Evolutionary conservation across 306 rosid species (phyloP).

Genomic region (Prunus mira): DNA sequence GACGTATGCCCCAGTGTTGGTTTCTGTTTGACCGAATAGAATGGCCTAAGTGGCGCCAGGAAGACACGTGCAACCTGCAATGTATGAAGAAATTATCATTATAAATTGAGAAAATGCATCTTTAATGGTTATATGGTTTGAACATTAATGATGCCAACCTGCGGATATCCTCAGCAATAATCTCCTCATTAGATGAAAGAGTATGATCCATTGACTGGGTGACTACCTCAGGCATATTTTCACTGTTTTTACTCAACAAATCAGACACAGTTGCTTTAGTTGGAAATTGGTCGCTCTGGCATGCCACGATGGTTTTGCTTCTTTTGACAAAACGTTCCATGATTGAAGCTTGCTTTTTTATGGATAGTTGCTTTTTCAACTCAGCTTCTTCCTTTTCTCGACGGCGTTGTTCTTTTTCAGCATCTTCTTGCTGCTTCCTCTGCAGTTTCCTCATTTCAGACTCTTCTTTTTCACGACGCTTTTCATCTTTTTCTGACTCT

Average conservation of each 20-base stretch:
- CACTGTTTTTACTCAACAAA: slow-evolving; percentile 30
- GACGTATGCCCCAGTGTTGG: slow-evolving; percentile 79
- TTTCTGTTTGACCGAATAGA: slow-evolving; percentile 52
- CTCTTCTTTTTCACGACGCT: slow-evolving; percentile 44
- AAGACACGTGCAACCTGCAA: slow-evolving; percentile 65
- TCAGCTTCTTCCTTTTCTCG: slow-evolving; percentile 79
- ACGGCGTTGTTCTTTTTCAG: slow-evolving; percentile 70
- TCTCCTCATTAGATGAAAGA: slow-evolving; percentile 45
- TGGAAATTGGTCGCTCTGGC: slow-evolving; percentile 36
- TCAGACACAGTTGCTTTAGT: slow-evolving; percentile 33
- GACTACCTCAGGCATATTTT: slow-evolving; percentile 40
- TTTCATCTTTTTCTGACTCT: slow-evolving; percentile 54
- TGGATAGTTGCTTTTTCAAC: slow-evolving; percentile 51
- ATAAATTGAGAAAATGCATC: slow-evolving; percentile 2
- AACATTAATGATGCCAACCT: slow-evolving; percentile 37
- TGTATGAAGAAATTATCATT: slow-evolving; percentile 1
- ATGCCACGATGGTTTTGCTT: slow-evolving; percentile 40
- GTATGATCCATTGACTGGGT: slow-evolving; percentile 68
- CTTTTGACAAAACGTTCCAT: slow-evolving; percentile 91
- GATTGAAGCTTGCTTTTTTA: slow-evolving; percentile 75
- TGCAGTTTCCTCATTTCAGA: slow-evolving; percentile 52
- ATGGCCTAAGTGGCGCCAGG: slow-evolving; percentile 61
- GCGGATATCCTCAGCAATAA: slow-evolving; percentile 48
- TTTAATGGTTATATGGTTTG: slow-evolving; percentile 11
- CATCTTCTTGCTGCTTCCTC: slow-evolving; percentile 72